These are phyloP conservation scores for Camellia granthamiana DNA, from an alignment of 148 eudicot genomes.

Conservation along the genomic window DNA sequence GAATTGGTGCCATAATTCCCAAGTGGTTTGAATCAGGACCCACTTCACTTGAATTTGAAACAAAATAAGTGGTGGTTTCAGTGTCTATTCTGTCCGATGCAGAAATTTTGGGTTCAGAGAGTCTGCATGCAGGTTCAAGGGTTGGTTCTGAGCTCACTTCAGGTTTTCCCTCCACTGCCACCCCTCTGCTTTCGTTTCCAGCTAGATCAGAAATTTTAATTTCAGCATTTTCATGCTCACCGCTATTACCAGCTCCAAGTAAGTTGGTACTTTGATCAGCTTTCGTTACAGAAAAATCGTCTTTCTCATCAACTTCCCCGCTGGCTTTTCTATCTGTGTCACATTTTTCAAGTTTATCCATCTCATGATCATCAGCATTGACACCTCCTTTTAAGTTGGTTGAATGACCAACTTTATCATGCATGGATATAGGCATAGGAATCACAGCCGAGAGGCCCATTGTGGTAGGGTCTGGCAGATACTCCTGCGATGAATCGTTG, in stretches of 20 bases:
- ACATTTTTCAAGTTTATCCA: constrained; percentile 17
- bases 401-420: constrained; percentile 18
- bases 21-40: constrained; percentile 1
- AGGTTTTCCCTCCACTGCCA: constrained; percentile 11
- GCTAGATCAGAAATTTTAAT: constrained; percentile 19
- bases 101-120: constrained; percentile 15
- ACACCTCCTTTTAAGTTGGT: constrained; percentile 19
- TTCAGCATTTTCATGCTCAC: constrained; percentile 1
- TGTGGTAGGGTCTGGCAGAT: constrained; percentile 7
- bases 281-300: constrained; percentile 10
- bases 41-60: not conserved
- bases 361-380: constrained; percentile 6
- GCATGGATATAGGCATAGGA: not conserved
- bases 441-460: not conserved
- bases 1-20: not conserved
- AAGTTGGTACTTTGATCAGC: constrained; percentile 19
- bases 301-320: constrained; percentile 14
- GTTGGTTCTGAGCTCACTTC: constrained; percentile 6
- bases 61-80: not conserved
- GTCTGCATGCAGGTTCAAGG: constrained; percentile 16
- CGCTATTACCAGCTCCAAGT: not conserved
- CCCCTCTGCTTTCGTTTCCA: constrained; percentile 16
- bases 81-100: constrained; percentile 11
- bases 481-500: constrained; percentile 1
- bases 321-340: constrained; percentile 17